Conservation (phyloP, 257 asterid species). For the Jacaranda copaia region DNA sequence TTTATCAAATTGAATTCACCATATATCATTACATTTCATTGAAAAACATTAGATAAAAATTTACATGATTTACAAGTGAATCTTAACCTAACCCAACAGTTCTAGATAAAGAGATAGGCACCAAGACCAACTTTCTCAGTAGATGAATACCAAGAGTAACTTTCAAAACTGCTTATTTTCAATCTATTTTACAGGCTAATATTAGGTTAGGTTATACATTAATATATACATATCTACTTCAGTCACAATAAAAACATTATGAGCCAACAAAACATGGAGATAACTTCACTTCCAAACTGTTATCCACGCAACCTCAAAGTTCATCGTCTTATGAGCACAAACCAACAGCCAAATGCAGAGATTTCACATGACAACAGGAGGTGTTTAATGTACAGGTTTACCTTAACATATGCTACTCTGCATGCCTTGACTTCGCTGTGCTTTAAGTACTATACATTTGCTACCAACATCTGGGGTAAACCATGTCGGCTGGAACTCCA, state of each 20-base stretch:
- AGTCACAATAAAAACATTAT: neutral
- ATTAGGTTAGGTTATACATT: constrained; percentile 16
- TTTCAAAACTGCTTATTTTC: constrained; percentile 18
- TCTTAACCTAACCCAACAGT: neutral
- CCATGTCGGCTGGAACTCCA: constrained; percentile 15
- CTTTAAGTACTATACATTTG: constrained; percentile 20
- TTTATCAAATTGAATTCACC: too few species aligned
- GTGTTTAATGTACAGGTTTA: constrained; percentile 15
- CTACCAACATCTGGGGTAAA: neutral
- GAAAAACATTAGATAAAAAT: too few species aligned
- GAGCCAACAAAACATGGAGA: neutral
- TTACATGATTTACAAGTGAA: too few species aligned
- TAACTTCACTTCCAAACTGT: constrained; percentile 5
- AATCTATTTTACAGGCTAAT: constrained; percentile 15
- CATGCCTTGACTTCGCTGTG: neutral
- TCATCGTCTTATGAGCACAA: constrained; percentile 27
- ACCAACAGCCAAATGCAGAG: constrained; percentile 10
- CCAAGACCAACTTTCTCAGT: too few species aligned
- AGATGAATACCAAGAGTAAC: neutral
- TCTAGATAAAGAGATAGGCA: neutral
- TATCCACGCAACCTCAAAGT: constrained; percentile 2
- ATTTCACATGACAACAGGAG: constrained; percentile 11
- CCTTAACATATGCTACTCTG: constrained; percentile 30
- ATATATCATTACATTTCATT: too few species aligned
- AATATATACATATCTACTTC: neutral